A percentile compares a stretch with the other conserved stretches of the same genome.
Conservation (phyloP, 1,284 basidiomycete genomes). For the Acaromyces ingoldii region DNA sequence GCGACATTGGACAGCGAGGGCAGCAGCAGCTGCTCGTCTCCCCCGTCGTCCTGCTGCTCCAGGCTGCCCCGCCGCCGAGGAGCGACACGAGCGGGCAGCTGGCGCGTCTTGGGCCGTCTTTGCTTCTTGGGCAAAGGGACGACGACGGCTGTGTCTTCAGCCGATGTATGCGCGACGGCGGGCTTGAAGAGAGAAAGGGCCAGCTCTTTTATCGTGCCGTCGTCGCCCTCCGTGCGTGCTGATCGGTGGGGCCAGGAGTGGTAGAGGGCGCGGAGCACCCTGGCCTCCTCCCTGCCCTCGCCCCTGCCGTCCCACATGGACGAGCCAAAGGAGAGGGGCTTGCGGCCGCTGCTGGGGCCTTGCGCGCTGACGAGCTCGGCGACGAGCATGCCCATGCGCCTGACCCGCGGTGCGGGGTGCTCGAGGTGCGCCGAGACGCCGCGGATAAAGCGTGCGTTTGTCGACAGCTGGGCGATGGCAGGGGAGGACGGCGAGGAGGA, state of each 20-base stretch:
- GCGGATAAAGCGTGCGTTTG: conserved; percentile 64
- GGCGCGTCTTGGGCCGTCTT: too few relatives aligned
- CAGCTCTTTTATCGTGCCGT: too few relatives aligned
- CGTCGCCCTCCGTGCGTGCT: too few relatives aligned
- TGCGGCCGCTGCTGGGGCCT: conserved; percentile 36
- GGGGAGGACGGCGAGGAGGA: conserved; percentile 53
- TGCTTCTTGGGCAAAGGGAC: too few relatives aligned
- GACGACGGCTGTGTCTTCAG: too few relatives aligned
- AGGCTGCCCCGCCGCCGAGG: too few relatives aligned
- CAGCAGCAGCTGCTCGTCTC: background rate
- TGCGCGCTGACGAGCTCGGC: conserved; percentile 60
- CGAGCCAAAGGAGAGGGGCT: conserved; percentile 69
- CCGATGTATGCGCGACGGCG: too few relatives aligned
- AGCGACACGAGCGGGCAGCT: too few relatives aligned
- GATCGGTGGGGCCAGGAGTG: background rate
- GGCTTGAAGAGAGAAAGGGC: too few relatives aligned
- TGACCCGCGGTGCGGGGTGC: conserved; percentile 62
- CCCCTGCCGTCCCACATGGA: conserved; percentile 72
- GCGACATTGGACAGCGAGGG: conserved; percentile 1
- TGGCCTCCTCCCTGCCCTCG: conserved; percentile 56
- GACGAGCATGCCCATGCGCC: conserved; percentile 86
- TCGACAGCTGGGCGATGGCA: conserved; percentile 36
- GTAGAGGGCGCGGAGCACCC: conserved; percentile 33
- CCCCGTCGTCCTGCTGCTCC: too few relatives aligned
- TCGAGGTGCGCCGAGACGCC: conserved; percentile 67